Percentiles rank a stretch among this genome's conserved stretches.
Evolutionary conservation across 192 early-diverging fungal genomes (phyloP).

Genomic region (Cladochytrium replicatum): DNA sequence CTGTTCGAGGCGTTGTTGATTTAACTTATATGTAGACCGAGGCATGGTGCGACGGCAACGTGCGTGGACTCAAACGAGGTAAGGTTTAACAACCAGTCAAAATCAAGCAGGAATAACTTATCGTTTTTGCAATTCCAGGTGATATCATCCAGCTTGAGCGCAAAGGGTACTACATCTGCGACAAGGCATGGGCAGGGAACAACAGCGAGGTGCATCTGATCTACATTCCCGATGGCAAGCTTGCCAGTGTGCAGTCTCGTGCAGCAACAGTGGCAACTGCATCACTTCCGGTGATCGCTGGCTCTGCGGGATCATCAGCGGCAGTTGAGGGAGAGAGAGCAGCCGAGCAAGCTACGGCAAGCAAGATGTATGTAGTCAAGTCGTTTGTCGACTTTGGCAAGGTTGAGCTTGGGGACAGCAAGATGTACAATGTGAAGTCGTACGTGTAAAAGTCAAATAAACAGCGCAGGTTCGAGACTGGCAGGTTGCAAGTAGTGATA

Average conservation of each 20-base stretch:
- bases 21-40: constrained; percentile 10
- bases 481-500: too few species aligned
- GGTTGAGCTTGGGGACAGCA: too few species aligned
- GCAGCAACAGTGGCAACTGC: constrained; percentile 13
- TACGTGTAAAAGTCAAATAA: too few species aligned
- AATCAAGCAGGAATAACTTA: constrained; percentile 2
- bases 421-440: too few species aligned
- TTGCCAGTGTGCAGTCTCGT: constrained; percentile 59
- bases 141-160: constrained; percentile 97
- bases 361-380: too few species aligned
- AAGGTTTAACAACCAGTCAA: not conserved
- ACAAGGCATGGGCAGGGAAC: constrained; percentile 45
- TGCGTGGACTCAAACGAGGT: constrained; percentile 28
- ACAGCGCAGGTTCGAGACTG: too few species aligned
- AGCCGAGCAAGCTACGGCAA: too few species aligned
- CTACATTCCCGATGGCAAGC: constrained; percentile 88
- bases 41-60: constrained; percentile 37
- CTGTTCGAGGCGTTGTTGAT: not conserved
- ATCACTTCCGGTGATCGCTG: not conserved
- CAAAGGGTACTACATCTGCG: constrained; percentile 89
- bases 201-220: constrained; percentile 60
- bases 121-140: constrained; percentile 16
- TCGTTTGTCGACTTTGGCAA: too few species aligned
- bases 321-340: too few species aligned
- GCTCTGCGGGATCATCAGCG: not conserved